Evolutionary conservation across 129 eudicot species (phyloP).

Genomic region (Tagetes erecta): DNA sequence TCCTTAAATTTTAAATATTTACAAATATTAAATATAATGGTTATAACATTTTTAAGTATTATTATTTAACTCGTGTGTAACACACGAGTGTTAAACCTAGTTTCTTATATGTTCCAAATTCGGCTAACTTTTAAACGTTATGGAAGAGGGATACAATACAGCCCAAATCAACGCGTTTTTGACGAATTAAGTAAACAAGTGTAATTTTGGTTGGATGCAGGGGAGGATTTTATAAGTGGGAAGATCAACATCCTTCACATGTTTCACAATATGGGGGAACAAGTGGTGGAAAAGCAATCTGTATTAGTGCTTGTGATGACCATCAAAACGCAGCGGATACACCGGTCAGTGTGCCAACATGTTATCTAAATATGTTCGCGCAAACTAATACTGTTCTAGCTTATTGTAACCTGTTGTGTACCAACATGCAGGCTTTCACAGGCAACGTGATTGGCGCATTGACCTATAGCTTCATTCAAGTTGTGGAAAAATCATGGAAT

Average conservation of each 20-base stretch:
- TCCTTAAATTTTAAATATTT: too few relatives aligned
- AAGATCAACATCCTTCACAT: constrained; percentile 47
- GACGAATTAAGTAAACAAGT: background rate
- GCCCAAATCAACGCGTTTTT: background rate
- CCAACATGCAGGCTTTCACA: constrained; percentile 49
- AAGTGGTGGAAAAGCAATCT: constrained; percentile 65
- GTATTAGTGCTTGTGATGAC: constrained; percentile 72
- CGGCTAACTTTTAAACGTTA: too few relatives aligned
- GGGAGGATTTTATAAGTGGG: constrained; percentile 58
- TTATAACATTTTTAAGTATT: too few relatives aligned
- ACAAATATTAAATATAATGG: too few relatives aligned
- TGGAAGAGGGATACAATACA: background rate
- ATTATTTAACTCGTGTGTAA: too few relatives aligned
- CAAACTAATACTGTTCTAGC: background rate
- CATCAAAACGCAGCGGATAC: constrained; percentile 62
- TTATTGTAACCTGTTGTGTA: background rate
- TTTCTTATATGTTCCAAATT: too few relatives aligned
- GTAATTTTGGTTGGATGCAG: constrained; percentile 29
- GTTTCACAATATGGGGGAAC: constrained; percentile 55
- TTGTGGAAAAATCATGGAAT: constrained; percentile 43
- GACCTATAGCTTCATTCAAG: constrained; percentile 66
- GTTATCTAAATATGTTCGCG: background rate
- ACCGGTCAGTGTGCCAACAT: constrained; percentile 36
- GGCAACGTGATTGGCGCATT: constrained; percentile 65
- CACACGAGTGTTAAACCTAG: too few relatives aligned